Evolutionary conservation across 495 filamentous ascomycete species (phyloP).

Genomic region (Podospora conica): DNA sequence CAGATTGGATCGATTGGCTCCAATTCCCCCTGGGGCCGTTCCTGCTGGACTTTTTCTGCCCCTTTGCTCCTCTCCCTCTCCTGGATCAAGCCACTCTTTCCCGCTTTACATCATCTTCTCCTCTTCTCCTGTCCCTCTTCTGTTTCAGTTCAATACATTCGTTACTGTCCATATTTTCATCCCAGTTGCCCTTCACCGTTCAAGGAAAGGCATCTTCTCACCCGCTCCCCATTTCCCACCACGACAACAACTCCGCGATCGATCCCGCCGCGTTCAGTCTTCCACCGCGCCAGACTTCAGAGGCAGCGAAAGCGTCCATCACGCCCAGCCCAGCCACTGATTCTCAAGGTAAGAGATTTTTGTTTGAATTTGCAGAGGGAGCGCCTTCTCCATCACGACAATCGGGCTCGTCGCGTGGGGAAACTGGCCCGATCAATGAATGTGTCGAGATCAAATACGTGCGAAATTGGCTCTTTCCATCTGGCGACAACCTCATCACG

Average conservation of each 20-base stretch:
- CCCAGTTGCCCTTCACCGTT: conserved; percentile 6
- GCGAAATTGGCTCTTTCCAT: not conserved
- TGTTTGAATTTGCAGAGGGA: not conserved
- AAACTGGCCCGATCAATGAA: not conserved
- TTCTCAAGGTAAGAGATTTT: conserved; percentile 10
- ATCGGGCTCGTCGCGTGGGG: not conserved
- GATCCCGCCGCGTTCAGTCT: conserved; percentile 12
- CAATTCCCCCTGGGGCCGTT: conserved; percentile 27
- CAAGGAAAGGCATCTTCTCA: conserved; percentile 13
- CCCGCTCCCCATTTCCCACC: not conserved
- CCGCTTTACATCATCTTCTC: conserved; percentile 25
- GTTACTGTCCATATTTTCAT: conserved; percentile 26
- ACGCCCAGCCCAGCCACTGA: conserved; percentile 3
- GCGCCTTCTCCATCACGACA: not conserved
- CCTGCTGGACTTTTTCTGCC: conserved; percentile 18
- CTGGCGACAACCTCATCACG: not conserved
- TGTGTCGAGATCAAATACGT: not conserved
- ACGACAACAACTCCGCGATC: not conserved
- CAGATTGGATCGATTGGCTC: conserved; percentile 15
- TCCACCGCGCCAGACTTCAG: not conserved
- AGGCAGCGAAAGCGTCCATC: conserved; percentile 10
- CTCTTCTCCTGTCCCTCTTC: conserved; percentile 20
- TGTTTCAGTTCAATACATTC: conserved; percentile 30
- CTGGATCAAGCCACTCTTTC: conserved; percentile 24
- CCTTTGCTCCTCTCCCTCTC: conserved; percentile 17